Conservation (phyloP, 352 stramenopile genomes). For the Stramenopiles sp. region DNA sequence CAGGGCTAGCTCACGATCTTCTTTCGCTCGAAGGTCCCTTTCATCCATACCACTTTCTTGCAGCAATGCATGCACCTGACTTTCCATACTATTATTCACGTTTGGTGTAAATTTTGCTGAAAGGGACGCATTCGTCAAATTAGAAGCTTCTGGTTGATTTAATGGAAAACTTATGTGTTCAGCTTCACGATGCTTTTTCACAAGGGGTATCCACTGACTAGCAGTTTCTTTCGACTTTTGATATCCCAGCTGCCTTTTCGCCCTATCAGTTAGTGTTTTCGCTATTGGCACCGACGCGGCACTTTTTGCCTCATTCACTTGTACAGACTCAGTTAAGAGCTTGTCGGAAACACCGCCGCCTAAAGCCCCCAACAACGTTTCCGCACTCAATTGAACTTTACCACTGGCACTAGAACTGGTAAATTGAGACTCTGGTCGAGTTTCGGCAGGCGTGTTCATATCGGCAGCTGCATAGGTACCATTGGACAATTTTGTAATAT, state of each 20-base stretch:
- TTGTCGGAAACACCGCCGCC: constrained; percentile 15
- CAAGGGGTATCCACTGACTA: constrained; percentile 58
- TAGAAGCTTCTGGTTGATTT: constrained; percentile 22
- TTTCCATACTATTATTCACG: constrained; percentile 52
- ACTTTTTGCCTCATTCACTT: constrained; percentile 46
- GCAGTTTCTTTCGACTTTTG: constrained; percentile 59
- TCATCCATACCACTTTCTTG: constrained; percentile 39
- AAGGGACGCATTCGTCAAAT: constrained; percentile 53
- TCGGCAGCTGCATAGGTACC: too few species aligned
- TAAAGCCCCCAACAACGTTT: constrained; percentile 13
- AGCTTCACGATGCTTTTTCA: constrained; percentile 71
- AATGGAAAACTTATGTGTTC: constrained; percentile 72
- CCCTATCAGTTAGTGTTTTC: constrained; percentile 54
- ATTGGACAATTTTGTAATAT: too few species aligned
- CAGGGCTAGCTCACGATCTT: constrained; percentile 43
- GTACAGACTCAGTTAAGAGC: constrained; percentile 31
- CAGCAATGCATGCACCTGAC: constrained; percentile 39
- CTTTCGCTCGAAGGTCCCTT: constrained; percentile 36
- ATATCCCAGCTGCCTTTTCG: constrained; percentile 64
- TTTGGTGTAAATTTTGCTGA: constrained; percentile 68
- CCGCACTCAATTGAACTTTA: constrained; percentile 23
- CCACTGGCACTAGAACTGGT: constrained; percentile 25
- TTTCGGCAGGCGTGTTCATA: too few species aligned
- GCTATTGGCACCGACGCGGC: constrained; percentile 37
- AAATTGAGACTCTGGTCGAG: constrained; percentile 15